phyloP scores from a whole-genome alignment of 2,329 filamentous ascomycete genomes.

The Arthrobotrys conoides region DNA sequence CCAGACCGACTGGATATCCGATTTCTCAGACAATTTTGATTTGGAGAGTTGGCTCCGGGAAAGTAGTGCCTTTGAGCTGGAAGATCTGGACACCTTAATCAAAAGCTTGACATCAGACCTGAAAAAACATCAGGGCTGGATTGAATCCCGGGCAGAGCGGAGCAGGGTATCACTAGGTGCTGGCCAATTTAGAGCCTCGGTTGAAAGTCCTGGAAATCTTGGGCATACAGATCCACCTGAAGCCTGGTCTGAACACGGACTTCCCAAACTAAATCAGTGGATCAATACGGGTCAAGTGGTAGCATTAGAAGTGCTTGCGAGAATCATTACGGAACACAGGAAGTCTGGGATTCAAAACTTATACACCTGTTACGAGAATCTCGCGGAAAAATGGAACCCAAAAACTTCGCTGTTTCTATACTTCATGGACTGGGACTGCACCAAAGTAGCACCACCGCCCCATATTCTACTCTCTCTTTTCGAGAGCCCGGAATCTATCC shows the following conservation, averaged over 20 bases:
- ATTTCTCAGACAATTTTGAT: background rate
- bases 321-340: background rate
- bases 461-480: constrained; percentile 1
- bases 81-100: background rate
- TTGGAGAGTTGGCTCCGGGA: background rate
- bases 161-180: background rate
- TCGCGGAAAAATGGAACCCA: background rate
- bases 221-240: constrained; percentile 9
- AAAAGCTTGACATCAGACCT: background rate
- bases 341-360: constrained; percentile 4
- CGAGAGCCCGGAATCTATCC: background rate
- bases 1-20: background rate
- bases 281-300: background rate
- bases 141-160: background rate
- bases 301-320: background rate
- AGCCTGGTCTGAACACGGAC: constrained; percentile 23
- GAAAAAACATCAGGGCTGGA: background rate
- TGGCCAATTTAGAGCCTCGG: background rate
- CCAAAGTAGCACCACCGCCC: background rate
- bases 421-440: constrained; percentile 24
- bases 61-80: background rate
- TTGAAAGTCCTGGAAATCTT: background rate
- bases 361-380: background rate
- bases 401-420: background rate
- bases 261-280: constrained; percentile 22